Evolutionary conservation across 139 green algal genomes (phyloP).

Genomic region (Tetradesmus obliquus): DNA sequence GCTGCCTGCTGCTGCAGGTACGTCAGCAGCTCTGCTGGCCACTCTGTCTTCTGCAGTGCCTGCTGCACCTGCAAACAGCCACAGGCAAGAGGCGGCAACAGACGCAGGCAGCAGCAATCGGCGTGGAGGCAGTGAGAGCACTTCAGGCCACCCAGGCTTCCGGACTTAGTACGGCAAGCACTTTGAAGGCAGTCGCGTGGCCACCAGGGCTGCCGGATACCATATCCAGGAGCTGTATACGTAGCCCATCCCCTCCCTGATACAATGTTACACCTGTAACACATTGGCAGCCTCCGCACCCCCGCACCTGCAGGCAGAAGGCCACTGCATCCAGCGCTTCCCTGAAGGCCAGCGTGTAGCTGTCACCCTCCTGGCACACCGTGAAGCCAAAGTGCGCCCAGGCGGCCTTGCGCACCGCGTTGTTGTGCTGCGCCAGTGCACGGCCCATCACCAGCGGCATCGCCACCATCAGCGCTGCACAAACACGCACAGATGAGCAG

Average conservation of each 20-base stretch:
- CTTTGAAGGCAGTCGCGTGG: too few species aligned
- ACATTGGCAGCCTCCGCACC: too few species aligned
- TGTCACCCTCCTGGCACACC: constrained; percentile 62
- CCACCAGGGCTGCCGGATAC: too few species aligned
- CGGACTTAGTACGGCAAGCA: not conserved
- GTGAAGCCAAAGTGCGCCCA: constrained; percentile 63
- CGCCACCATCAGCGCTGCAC: constrained; percentile 49
- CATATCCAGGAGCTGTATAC: not conserved
- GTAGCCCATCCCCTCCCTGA: too few species aligned
- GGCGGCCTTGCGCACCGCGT: constrained; percentile 52
- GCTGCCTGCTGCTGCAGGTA: constrained; percentile 28
- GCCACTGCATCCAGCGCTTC: constrained; percentile 62
- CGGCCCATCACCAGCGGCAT: constrained; percentile 43
- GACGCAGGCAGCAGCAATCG: not conserved
- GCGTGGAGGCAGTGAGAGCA: too few species aligned
- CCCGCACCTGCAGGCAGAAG: constrained; percentile 65
- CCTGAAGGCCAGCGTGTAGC: constrained; percentile 56
- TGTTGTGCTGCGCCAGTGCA: constrained; percentile 53
- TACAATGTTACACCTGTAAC: too few species aligned
- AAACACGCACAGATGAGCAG: not conserved
- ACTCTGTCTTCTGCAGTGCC: constrained; percentile 41
- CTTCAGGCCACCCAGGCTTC: too few species aligned
- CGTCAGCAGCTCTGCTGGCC: constrained; percentile 48
- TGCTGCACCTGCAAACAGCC: constrained; percentile 61
- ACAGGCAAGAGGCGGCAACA: constrained; percentile 11